phyloP scores from a whole-genome alignment of 257 asterid genomes.

The Capsicum chinense region DNA sequence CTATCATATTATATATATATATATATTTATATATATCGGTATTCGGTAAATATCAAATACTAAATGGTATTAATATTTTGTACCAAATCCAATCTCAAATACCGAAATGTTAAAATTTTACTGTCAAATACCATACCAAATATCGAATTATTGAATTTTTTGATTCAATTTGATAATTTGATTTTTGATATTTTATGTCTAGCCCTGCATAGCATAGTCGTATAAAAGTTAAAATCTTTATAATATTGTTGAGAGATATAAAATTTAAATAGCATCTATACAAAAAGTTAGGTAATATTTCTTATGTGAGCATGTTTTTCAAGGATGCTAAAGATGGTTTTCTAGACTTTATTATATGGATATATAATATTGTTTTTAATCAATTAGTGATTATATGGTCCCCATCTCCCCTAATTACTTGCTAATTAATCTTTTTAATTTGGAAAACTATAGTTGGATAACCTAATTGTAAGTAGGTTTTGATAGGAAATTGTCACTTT shows the following conservation, averaged over 20 bases:
- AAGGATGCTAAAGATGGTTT: conserved; percentile 28
- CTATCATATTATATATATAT: too few relatives aligned
- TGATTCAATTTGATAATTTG: too few relatives aligned
- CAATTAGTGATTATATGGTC: conserved; percentile 27
- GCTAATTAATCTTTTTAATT: conserved; percentile 23
- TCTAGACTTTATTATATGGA: background rate
- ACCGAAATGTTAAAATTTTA: too few relatives aligned
- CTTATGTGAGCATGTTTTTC: conserved; percentile 1
- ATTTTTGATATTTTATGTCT: too few relatives aligned
- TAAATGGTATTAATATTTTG: too few relatives aligned
- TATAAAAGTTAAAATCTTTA: background rate
- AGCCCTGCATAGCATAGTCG: background rate
- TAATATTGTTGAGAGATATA: background rate
- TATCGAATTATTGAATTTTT: too few relatives aligned
- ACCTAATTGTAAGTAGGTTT: conserved; percentile 27
- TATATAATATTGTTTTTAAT: background rate
- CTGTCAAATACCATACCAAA: too few relatives aligned
- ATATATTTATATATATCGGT: too few relatives aligned
- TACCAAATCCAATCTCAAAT: too few relatives aligned
- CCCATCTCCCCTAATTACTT: background rate
- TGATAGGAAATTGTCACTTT: conserved; percentile 16
- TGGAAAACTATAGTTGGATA: conserved; percentile 1
- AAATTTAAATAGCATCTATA: conserved; percentile 2
- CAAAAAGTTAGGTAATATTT: conserved; percentile 18
- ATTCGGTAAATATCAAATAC: too few relatives aligned